Percentiles rank a stretch among this genome's conserved stretches.
These are phyloP conservation scores for Pseudopyricularia javanii DNA, from an alignment of 2,329 filamentous ascomycete species.

Conservation along the genomic window DNA sequence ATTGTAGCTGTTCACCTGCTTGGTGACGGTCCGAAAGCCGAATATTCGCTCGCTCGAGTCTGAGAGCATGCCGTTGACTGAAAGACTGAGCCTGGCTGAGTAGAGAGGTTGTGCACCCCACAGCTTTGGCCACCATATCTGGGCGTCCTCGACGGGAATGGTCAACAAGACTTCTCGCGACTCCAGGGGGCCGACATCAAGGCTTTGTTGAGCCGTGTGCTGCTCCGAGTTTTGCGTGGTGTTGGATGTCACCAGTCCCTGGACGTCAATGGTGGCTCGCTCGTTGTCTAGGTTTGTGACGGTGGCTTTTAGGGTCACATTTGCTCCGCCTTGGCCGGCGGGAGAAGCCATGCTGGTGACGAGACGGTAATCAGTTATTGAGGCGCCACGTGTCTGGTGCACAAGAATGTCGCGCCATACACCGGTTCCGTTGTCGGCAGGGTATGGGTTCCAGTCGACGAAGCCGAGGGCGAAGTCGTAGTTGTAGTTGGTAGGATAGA, in stretches of 20 bases:
- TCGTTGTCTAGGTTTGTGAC: slow-evolving; percentile 26
- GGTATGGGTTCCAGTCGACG: slow-evolving; percentile 50
- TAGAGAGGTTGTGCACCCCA: slow-evolving; percentile 38
- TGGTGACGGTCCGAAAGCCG: slow-evolving; percentile 41
- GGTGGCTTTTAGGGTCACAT: slow-evolving; percentile 23
- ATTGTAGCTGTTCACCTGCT: slow-evolving; percentile 34
- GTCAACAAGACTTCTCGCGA: slow-evolving; percentile 24
- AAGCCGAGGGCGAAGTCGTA: slow-evolving; percentile 47
- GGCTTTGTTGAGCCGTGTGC: neutral
- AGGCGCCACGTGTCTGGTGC: slow-evolving; percentile 39
- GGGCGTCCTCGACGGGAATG: slow-evolving; percentile 25
- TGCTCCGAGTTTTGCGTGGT: neutral
- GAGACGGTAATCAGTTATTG: slow-evolving; percentile 30
- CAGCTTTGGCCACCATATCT: slow-evolving; percentile 48
- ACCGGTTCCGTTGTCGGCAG: slow-evolving; percentile 50
- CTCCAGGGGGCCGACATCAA: slow-evolving; percentile 19
- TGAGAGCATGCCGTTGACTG: slow-evolving; percentile 12
- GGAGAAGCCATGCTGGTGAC: slow-evolving; percentile 21
- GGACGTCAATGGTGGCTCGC: slow-evolving; percentile 20
- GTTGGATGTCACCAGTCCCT: slow-evolving; percentile 9
- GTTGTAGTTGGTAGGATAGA: slow-evolving; percentile 46
- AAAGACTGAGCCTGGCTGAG: slow-evolving; percentile 14
- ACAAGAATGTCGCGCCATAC: slow-evolving; percentile 48
- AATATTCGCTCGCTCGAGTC: slow-evolving; percentile 26
- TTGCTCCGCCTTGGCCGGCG: slow-evolving; percentile 14